phyloP scores from a whole-genome alignment of 2,329 filamentous ascomycete species.

The Fusarium nygamai region DNA sequence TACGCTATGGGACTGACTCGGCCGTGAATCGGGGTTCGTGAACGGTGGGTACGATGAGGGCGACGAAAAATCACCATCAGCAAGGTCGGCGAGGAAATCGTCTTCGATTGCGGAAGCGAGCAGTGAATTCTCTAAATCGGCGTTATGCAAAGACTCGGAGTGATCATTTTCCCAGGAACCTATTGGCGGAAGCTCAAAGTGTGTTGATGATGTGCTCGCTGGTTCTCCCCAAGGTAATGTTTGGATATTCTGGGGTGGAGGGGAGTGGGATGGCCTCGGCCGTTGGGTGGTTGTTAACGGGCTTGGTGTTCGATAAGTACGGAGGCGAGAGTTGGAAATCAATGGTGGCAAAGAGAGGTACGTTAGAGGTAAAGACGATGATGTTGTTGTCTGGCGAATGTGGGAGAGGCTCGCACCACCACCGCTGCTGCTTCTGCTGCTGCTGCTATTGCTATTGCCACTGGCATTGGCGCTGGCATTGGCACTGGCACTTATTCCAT shows the following conservation, averaged over 20 bases:
- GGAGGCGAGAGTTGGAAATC: slow-evolving; percentile 9
- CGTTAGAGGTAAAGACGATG: slow-evolving; percentile 3
- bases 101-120: slow-evolving; percentile 32
- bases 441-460: neutral
- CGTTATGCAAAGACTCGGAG: neutral
- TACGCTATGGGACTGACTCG: slow-evolving; percentile 14
- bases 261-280: slow-evolving; percentile 6
- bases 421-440: neutral
- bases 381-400: slow-evolving; percentile 27
- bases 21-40: slow-evolving; percentile 25
- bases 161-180: neutral
- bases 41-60: slow-evolving; percentile 50
- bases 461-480: neutral
- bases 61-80: slow-evolving; percentile 48
- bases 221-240: slow-evolving; percentile 6
- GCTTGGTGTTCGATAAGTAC: slow-evolving; percentile 6
- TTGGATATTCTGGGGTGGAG: neutral
- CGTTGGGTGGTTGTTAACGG: slow-evolving; percentile 31
- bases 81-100: slow-evolving; percentile 40
- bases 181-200: slow-evolving; percentile 9
- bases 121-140: slow-evolving; percentile 11
- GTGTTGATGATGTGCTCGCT: slow-evolving; percentile 3
- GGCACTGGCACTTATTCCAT: neutral
- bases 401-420: slow-evolving; percentile 25
- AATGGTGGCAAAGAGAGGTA: slow-evolving; percentile 34